Evolutionary conservation across 129 eudicot genomes (phyloP).

Genomic region (Flaveria sonorensis): DNA sequence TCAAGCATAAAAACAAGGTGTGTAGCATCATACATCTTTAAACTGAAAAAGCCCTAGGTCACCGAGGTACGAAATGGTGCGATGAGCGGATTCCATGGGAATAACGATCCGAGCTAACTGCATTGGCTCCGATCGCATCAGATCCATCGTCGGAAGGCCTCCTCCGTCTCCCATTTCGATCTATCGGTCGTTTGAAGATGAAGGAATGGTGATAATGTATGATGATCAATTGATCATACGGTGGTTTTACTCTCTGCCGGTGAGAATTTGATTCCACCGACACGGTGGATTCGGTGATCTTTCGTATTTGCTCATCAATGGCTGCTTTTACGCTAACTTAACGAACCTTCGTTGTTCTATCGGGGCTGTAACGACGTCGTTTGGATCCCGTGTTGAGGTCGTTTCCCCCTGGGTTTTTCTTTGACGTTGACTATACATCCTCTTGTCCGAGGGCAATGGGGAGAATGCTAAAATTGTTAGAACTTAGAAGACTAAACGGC

Average conservation of each 20-base stretch:
- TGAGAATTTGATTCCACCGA: constrained; percentile 38
- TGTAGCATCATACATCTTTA: constrained; percentile 66
- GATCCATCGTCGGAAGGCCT: constrained; percentile 75
- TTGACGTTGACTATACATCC: constrained; percentile 17
- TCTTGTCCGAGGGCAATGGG: background rate
- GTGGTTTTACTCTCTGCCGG: constrained; percentile 25
- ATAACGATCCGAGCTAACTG: constrained; percentile 78
- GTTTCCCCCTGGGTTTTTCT: background rate
- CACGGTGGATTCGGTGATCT: constrained; percentile 41
- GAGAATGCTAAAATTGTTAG: background rate
- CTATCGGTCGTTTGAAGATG: constrained; percentile 16
- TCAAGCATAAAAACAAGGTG: background rate
- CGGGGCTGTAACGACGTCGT: constrained; percentile 19
- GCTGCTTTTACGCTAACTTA: constrained; percentile 36
- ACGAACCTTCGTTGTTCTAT: constrained; percentile 20
- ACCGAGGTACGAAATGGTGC: constrained; percentile 80
- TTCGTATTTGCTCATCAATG: constrained; percentile 19
- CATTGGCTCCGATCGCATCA: constrained; percentile 82
- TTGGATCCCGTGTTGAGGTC: constrained; percentile 18
- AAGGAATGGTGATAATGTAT: constrained; percentile 15
- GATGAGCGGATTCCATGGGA: constrained; percentile 80
- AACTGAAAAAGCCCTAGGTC: constrained; percentile 85
- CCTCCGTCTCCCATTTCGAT: constrained; percentile 40
- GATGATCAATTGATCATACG: constrained; percentile 4
- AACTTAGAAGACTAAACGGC: no score